Evolutionary conservation across 2,329 filamentous ascomycete genomes (phyloP), one percentile per base, ranked within the genome.

Genomic region (Botrytis galanthina): DNA sequence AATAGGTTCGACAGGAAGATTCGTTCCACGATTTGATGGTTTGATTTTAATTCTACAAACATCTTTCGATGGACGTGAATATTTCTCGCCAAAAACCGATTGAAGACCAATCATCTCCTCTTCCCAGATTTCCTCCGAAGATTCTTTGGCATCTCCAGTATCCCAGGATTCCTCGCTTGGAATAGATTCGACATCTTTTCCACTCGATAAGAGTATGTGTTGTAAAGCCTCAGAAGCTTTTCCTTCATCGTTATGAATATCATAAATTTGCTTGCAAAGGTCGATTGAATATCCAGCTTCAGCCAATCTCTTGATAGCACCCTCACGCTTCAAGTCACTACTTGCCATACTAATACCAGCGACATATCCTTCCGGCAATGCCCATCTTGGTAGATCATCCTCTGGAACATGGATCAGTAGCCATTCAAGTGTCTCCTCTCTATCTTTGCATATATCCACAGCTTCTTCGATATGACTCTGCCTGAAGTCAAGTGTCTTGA

Each of bases 321-420:
- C 91, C 81, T 98, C 95, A 77, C 90, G 89, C 80, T 90, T 93
- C 75, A 98, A 82, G 80, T 98, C 92, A 10, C 91, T 92, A 69
- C 92, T 92, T 1, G 91, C 95, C 76, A 99, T 91, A 62, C 91
- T 94, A 39, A 98, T 91, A 35, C 96, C 96, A 42, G 95, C 95
- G 18, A 93, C 91, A 81, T 99, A 99, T 75, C 91, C 93, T 82
- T 97, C 95, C 0, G 96, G 96, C 60, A 99, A 84, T 78, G 93
- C 93, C 94, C 95, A 98, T 10, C 88, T 86, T 1, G 96, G 96
- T n/a, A 98, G 84, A 79, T 98, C 96, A 80, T 99, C 96, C 81
- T 99, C 96, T 1, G 96, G 96, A 3, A 99, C 94, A 82, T 99
- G 95, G 70, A 98, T 95, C 67, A 99, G 87, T 26, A 99, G 87